phyloP scores from a whole-genome alignment of 2,329 filamentous ascomycete species.

The Penicillium fuscoglaucum region DNA sequence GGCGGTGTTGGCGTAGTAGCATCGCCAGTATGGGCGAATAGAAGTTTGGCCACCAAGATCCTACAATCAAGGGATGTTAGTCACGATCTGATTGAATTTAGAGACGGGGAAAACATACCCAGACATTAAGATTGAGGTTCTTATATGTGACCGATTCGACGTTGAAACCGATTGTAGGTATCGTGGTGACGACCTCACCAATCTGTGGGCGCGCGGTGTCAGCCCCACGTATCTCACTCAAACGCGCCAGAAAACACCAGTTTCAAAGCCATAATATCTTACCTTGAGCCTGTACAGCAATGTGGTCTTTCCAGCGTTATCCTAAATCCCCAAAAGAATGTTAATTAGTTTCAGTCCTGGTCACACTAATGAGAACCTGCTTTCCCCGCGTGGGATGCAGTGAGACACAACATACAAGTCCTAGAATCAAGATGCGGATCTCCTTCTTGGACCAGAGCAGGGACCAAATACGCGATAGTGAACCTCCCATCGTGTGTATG shows the following conservation, averaged over 20 bases:
- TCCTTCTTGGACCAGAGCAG: conserved; percentile 93
- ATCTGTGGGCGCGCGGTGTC: conserved; percentile 59
- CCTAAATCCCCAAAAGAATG: conserved; percentile 53
- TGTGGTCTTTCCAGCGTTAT: conserved; percentile 98
- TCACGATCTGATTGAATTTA: not conserved
- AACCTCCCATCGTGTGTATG: conserved; percentile 53
- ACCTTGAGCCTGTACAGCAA: conserved; percentile 95
- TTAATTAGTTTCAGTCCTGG: conserved; percentile 14
- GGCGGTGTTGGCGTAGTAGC: conserved; percentile 98
- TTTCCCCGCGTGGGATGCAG: conserved; percentile 15
- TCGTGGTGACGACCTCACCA: conserved; percentile 97
- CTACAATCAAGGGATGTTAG: conserved; percentile 43
- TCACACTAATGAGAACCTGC: not conserved
- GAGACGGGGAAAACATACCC: conserved; percentile 60
- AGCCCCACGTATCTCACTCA: conserved; percentile 2
- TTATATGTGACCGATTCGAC: conserved; percentile 98
- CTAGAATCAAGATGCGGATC: conserved; percentile 91
- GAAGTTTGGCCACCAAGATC: conserved; percentile 98
- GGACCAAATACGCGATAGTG: conserved; percentile 62
- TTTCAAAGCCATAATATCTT: conserved; percentile 16
- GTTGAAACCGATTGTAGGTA: conserved; percentile 99
- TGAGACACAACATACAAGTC: conserved; percentile 65
- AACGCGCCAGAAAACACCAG: not conserved
- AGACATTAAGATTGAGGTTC: conserved; percentile 98
- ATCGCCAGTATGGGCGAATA: conserved; percentile 97